Evolutionary conservation across 805 yeast genomes (phyloP), one percentile per base, ranked within the genome.

Genomic region (Candida maesae): DNA sequence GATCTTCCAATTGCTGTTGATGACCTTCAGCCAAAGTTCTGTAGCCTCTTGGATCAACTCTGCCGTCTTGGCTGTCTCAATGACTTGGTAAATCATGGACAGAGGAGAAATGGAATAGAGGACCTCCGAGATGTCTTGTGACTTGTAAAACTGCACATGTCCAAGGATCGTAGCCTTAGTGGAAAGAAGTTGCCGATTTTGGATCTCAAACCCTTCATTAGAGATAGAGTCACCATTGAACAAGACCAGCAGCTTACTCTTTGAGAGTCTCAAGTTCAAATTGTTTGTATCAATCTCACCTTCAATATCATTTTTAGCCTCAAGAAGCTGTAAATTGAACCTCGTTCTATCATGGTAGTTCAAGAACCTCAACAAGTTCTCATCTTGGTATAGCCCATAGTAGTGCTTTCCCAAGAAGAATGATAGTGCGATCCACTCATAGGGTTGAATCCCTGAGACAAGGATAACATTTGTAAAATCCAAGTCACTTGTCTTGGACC

Each of bases 371-470:
- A 67, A 38, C 4, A 76, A 42, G 46, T 66, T 58, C 11, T 42
- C 40, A 46, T 66, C 71, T 26, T 69, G 70, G 39, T 56, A 67
- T n/a, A 63, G 51, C 11, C 73, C 75, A 13, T 72, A 63, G 67
- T 80, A 79, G n/a, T 62, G 61, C 31, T 67, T 71, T 0, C 76
- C 81, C 16, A 81, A 54, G 37, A 61, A 61, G 46, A 65, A 71
- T 0, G 79, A 61, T 4, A 75, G 46, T 19, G 64, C 55, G 1
- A 78, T 61, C 86, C 86, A 80, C 42, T 75, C 79, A 30, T 60
- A 56, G 0, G 71, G 57, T 24, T 68, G 61, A 2, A 59, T 47
- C 3, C 51, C 58, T 32, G 65, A 64, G 13, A 76, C 47, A 0
- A 78, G 45, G 11, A 69, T 46, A 2, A 76, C 49, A 44, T 67